Evolutionary conservation across 2,329 filamentous ascomycete genomes (phyloP), one percentile per base, ranked within the genome.

Genomic region (Apiospora sp.): DNA sequence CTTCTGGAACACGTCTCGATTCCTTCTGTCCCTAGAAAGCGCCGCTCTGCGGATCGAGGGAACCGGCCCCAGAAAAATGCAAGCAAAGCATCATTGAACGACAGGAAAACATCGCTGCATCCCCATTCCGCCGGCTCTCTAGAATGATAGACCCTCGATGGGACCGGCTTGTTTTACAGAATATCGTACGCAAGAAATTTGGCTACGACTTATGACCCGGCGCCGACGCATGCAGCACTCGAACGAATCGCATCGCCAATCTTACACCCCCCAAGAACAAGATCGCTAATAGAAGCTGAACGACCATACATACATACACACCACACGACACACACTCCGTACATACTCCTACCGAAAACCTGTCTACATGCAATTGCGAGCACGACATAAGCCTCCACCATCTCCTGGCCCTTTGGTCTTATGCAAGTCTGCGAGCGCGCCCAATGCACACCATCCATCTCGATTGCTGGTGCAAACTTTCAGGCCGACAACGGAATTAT

Each of bases 401-500:
- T 34, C 58, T 34, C 71, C 22, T 30, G 37, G 70, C 72, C 46
- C 67, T 67, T 37, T 70, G 71, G 71, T 74, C 67, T 73, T 77
- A 75, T 75, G 74, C 75, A 72, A 74, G 75, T 70, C 74, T 75
- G 73, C 71, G 61, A 72, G 70, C 51, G 54, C 71, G 72, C 74
- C 75, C 77, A 75, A 80, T 81, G 79, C 76, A 75, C 75, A 73
- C 69, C 75, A 48, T 67, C 71, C 49, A 68, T 44, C 34, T 27
- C 70, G 27, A 76, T 75, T 78, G 73, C 76, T 76, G 78, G 75
- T 75, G 77, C 78, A 78, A 75, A 82, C 82, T 54, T 51, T 81
- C 81, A 81, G 81, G 81, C 79, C 75, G 68, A 54, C 48, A 82
- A 82, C 80, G 81, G 82, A 84, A 83, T 82, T 80, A 84, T 86